A percentile compares a stretch with the other conserved stretches of the same genome.
Conservation (phyloP, 495 filamentous ascomycete species). For the Podospora pseudocomata region DNA sequence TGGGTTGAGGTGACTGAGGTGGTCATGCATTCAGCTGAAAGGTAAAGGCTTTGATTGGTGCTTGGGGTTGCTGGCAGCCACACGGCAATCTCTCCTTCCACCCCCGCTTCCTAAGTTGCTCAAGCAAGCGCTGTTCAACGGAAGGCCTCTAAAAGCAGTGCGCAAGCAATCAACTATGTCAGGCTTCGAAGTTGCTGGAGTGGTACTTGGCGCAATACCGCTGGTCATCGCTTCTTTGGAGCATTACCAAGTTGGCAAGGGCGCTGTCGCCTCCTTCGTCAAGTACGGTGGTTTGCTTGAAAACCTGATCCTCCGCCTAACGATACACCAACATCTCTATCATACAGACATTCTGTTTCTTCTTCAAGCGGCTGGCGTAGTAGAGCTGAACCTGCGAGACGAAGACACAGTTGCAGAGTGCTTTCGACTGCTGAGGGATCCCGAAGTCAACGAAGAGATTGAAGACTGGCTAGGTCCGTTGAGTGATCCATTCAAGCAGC, state of each 20-base stretch:
- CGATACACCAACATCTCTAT: slow-evolving; percentile 14
- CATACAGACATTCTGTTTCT: not conserved
- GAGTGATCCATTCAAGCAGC: not conserved
- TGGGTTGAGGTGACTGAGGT: not conserved
- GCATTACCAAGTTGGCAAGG: slow-evolving; percentile 28
- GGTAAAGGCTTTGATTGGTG: not conserved
- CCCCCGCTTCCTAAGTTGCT: not conserved
- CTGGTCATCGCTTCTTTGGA: slow-evolving; percentile 35
- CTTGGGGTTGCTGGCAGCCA: not conserved
- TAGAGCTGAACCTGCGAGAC: not conserved
- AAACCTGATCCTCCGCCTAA: slow-evolving; percentile 14
- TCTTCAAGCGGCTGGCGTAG: not conserved
- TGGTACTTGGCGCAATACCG: slow-evolving; percentile 35
- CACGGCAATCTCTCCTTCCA: not conserved
- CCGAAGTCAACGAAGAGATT: not conserved
- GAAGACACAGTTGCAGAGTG: not conserved
- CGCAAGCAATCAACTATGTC: slow-evolving; percentile 13
- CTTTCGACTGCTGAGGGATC: not conserved
- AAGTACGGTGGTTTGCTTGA: slow-evolving; percentile 20
- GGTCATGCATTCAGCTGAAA: not conserved
- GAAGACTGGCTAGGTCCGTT: not conserved
- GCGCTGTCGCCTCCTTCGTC: slow-evolving; percentile 14
- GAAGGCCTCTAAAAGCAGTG: not conserved
- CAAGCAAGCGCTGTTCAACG: not conserved
- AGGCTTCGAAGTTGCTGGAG: slow-evolving; percentile 35